Conservation (phyloP, 345 rosid species). For the Eucalyptus regnans region DNA sequence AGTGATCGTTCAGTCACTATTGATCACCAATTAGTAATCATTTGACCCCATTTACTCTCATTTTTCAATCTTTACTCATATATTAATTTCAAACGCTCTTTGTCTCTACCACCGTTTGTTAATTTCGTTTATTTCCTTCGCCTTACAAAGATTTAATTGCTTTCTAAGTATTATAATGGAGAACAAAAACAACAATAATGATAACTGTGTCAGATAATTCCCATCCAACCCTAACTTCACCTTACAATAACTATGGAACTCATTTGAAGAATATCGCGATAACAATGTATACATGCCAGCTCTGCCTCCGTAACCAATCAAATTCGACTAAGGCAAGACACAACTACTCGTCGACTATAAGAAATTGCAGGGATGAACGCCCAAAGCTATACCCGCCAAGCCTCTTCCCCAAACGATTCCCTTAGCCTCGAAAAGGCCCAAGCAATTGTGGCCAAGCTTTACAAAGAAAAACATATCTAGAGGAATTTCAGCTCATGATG, state of each 20-base stretch:
- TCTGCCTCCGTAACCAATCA: rapidly evolving
- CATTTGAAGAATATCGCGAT: too few relatives aligned
- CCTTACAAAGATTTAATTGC: not conserved
- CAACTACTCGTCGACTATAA: rapidly evolving
- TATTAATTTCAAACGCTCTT: not conserved
- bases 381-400: too few relatives aligned
- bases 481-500: too few relatives aligned
- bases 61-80: not conserved
- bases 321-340: too few relatives aligned
- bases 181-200: not conserved
- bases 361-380: not conserved
- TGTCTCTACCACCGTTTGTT: not conserved
- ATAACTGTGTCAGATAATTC: rapidly evolving
- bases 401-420: too few relatives aligned
- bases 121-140: not conserved
- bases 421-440: too few relatives aligned
- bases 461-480: too few relatives aligned
- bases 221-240: not conserved
- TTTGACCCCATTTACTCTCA: not conserved
- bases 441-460: too few relatives aligned
- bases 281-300: too few relatives aligned
- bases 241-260: too few relatives aligned
- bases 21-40: not conserved
- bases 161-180: not conserved
- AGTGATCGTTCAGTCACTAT: not conserved